Conservation (phyloP, 2,329 filamentous ascomycete species). For the Microcyclosporella mali region DNA sequence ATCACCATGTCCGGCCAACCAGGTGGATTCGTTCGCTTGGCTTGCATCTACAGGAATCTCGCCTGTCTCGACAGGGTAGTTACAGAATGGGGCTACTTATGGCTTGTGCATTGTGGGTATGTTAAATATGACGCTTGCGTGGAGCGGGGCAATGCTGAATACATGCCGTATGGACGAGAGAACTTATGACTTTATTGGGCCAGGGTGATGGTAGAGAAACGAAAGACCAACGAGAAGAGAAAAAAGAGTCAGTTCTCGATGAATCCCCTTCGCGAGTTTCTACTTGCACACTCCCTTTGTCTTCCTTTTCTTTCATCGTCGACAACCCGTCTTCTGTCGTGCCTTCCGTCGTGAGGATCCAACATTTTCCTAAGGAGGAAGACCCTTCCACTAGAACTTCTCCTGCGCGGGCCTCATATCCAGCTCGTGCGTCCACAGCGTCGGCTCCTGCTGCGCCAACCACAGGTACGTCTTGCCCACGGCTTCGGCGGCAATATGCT, state of each 20-base stretch:
- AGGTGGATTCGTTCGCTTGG: constrained; percentile 8
- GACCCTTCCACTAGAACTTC: constrained; percentile 38
- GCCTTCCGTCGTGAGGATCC: too few relatives aligned
- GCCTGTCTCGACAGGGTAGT: constrained; percentile 13
- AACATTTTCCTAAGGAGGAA: too few relatives aligned
- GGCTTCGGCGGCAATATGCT: constrained; percentile 53
- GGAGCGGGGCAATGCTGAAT: too few relatives aligned
- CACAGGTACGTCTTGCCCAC: constrained; percentile 53
- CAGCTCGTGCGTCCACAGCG: constrained; percentile 48
- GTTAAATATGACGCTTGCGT: too few relatives aligned
- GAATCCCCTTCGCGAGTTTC: too few relatives aligned
- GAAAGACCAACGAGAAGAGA: too few relatives aligned
- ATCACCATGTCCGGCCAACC: constrained; percentile 1
- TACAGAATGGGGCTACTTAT: constrained; percentile 22
- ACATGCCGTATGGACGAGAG: too few relatives aligned
- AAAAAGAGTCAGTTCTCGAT: too few relatives aligned
- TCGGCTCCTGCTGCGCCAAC: constrained; percentile 44
- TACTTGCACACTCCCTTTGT: background rate
- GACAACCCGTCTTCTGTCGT: background rate
- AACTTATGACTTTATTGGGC: too few relatives aligned
- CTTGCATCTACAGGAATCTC: constrained; percentile 11
- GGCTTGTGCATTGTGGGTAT: constrained; percentile 18
- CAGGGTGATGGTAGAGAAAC: too few relatives aligned
- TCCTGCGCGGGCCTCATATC: constrained; percentile 47
- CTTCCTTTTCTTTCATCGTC: background rate